Conservation (phyloP, 2,329 filamentous ascomycete species). For the Blastomyces silverae region DNA sequence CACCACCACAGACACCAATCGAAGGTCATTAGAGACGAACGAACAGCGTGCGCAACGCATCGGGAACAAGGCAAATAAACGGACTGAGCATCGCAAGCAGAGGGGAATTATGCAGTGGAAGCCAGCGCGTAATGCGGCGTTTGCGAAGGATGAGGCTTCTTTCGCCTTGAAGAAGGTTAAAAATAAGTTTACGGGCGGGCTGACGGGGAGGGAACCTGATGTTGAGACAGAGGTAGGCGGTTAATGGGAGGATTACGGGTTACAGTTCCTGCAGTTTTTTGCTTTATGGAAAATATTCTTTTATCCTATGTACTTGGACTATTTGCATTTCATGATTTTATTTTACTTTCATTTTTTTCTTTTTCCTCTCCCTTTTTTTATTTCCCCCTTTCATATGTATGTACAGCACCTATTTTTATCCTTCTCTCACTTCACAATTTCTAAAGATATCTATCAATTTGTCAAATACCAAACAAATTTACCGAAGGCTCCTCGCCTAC, state of each 20-base stretch:
- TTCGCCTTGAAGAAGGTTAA: slow-evolving; percentile 69
- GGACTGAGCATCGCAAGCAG: slow-evolving; percentile 69
- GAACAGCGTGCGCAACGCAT: slow-evolving; percentile 21
- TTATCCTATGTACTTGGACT: too few relatives aligned
- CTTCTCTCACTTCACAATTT: too few relatives aligned
- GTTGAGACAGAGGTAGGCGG: slow-evolving; percentile 64
- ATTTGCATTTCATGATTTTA: too few relatives aligned
- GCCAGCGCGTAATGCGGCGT: slow-evolving; percentile 75
- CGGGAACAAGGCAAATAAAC: slow-evolving; percentile 36
- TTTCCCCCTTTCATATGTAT: neutral
- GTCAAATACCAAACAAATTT: neutral
- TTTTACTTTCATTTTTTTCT: neutral
- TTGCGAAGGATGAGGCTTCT: slow-evolving; percentile 80
- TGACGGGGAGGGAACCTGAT: slow-evolving; percentile 77
- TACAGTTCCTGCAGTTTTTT: too few relatives aligned
- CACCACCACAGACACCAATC: slow-evolving; percentile 16
- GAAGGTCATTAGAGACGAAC: slow-evolving; percentile 12
- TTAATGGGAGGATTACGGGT: neutral
- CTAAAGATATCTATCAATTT: neutral
- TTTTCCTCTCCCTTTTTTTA: neutral
- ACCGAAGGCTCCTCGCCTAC: neutral
- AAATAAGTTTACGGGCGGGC: slow-evolving; percentile 61
- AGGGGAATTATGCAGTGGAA: slow-evolving; percentile 93
- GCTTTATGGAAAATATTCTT: too few relatives aligned
- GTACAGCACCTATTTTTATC: neutral